Conservation (phyloP, 331 rosid genomes). For the Rosa hybrid region DNA sequence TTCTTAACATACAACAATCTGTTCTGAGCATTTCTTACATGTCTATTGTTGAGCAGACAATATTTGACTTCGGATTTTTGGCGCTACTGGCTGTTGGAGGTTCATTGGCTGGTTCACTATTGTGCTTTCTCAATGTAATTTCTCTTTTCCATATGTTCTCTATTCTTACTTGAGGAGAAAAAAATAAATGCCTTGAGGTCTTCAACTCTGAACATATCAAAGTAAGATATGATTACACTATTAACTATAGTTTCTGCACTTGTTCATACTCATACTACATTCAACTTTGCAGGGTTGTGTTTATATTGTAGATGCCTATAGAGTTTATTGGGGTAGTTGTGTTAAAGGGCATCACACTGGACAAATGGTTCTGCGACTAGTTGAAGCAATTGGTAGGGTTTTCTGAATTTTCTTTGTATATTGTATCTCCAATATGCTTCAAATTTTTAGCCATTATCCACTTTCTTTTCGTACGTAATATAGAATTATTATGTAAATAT, state of each 20-base stretch:
- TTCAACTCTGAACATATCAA: background rate
- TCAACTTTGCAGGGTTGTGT: constrained; percentile 72
- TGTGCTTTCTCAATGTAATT: constrained; percentile 94
- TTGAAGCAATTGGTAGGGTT: constrained; percentile 87
- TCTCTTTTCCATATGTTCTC: constrained; percentile 15
- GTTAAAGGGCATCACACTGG: constrained; percentile 91
- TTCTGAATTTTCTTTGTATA: background rate
- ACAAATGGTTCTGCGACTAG: constrained; percentile 86
- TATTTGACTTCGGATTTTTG: constrained; percentile 94
- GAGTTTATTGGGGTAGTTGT: constrained; percentile 77
- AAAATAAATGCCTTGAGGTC: background rate
- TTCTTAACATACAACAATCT: constrained; percentile 6
- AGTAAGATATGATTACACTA: background rate
- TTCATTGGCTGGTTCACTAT: constrained; percentile 92
- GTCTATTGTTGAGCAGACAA: constrained; percentile 54
- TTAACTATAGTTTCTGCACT: background rate
- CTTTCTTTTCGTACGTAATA: background rate
- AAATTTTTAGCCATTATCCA: constrained; percentile 1
- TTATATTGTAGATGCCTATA: background rate
- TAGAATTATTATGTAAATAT: background rate
- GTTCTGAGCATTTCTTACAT: constrained; percentile 9
- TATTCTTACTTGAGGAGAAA: background rate
- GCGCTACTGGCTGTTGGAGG: constrained; percentile 94
- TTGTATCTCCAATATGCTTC: background rate
- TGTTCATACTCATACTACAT: constrained; percentile 1